A percentile compares a stretch with the other conserved stretches of the same genome.
These are phyloP conservation scores for Xylaria scruposa DNA, from an alignment of 495 filamentous ascomycete species.

Conservation along the genomic window DNA sequence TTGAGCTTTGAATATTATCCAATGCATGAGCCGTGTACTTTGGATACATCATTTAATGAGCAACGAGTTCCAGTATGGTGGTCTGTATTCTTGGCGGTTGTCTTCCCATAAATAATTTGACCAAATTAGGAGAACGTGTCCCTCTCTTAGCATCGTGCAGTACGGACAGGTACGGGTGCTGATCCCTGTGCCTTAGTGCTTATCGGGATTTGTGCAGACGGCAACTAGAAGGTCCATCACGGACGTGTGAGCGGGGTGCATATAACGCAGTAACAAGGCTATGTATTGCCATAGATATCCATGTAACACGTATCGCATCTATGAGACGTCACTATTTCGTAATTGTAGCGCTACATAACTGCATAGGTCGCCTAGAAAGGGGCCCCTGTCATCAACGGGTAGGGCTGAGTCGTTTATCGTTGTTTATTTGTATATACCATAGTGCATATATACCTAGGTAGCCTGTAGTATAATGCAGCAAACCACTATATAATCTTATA, in stretches of 20 bases:
- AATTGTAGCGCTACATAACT: neutral
- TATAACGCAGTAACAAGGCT: neutral
- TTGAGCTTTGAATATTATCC: neutral
- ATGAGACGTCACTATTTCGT: neutral
- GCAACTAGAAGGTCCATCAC: neutral
- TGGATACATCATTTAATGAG: neutral
- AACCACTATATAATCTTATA: neutral
- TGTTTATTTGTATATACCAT: neutral
- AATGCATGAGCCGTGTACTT: neutral
- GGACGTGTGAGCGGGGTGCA: neutral
- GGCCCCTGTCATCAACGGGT: neutral
- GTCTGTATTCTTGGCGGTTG: neutral
- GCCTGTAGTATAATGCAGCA: neutral
- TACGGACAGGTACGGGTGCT: neutral
- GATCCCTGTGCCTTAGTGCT: conserved; percentile 3
- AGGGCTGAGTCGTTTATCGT: conserved; percentile 4
- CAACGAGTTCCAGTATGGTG: neutral
- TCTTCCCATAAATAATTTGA: neutral
- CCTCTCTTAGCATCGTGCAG: neutral
- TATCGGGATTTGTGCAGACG: neutral
- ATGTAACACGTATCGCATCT: neutral
- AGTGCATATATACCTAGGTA: too few relatives aligned
- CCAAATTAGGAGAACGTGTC: neutral
- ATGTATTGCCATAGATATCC: neutral
- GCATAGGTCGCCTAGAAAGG: neutral